phyloP scores from a whole-genome alignment of 495 filamentous ascomycete species.

The Tetracladium marchalianum region DNA sequence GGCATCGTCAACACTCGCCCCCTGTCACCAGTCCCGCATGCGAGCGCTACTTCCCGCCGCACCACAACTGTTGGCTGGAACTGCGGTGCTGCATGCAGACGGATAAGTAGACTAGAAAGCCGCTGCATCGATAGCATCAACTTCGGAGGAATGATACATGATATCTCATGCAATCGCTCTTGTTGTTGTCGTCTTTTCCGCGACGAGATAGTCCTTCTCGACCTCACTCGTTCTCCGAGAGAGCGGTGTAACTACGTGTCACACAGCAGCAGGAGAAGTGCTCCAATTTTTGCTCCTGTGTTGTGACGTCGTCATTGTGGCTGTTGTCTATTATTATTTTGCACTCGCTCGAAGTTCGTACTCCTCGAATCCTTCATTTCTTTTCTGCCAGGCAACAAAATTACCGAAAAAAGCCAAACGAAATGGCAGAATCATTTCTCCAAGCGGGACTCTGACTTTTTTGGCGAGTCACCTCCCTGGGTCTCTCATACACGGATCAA shows the following conservation, averaged over 20 bases:
- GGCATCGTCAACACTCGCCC: background rate
- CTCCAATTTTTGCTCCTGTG: background rate
- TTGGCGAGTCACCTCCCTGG: no score
- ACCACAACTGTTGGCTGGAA: slow-evolving; percentile 8
- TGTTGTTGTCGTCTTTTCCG: no score
- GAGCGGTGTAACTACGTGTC: slow-evolving; percentile 19
- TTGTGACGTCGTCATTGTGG: slow-evolving; percentile 3
- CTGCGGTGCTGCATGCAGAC: slow-evolving; percentile 10
- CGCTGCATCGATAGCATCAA: slow-evolving; percentile 9
- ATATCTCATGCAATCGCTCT: background rate
- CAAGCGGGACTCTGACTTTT: no score
- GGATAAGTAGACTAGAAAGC: slow-evolving; percentile 6
- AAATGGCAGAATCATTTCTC: no score
- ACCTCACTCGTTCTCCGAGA: no score
- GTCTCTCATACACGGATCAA: no score
- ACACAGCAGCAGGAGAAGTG: slow-evolving; percentile 3
- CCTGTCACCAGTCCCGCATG: slow-evolving; percentile 10
- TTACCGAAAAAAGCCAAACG: no score
- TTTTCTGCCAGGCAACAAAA: slow-evolving; percentile 1
- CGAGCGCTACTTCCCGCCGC: slow-evolving; percentile 12
- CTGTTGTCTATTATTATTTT: background rate
- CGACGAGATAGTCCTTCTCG: no score
- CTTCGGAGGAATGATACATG: background rate
- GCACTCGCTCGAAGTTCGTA: background rate
- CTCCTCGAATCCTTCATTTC: background rate